Percentiles rank a stretch among this genome's conserved stretches.
Evolutionary conservation across 257 asterid genomes (phyloP).

Genomic region (Solanum infundibuliforme): DNA sequence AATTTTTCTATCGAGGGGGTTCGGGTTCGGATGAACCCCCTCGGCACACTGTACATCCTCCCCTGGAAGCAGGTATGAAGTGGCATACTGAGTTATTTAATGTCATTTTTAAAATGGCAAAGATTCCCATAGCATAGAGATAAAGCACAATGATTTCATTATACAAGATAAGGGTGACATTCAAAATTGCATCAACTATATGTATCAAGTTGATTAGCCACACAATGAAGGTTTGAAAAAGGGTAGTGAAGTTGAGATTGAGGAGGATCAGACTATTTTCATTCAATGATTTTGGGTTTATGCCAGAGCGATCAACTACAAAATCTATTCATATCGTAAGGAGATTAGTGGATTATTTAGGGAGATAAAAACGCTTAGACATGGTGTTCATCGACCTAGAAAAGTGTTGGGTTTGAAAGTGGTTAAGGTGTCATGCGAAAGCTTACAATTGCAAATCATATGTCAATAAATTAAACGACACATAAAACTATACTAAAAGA

Average conservation of each 20-base stretch:
- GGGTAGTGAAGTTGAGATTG: not conserved
- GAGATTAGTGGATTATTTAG: no score
- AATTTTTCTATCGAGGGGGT: no score
- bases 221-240: not conserved
- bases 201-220: not conserved
- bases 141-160: no score
- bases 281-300: no score
- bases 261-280: not conserved
- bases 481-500: no score
- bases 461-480: no score
- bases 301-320: not conserved
- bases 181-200: not conserved
- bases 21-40: no score
- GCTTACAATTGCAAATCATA: no score
- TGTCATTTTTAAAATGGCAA: not conserved
- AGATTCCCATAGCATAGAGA: not conserved
- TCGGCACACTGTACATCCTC: no score
- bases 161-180: not conserved
- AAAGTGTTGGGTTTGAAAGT: no score
- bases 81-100: not conserved
- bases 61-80: not conserved
- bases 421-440: no score
- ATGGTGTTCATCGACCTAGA: not conserved
- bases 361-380: not conserved
- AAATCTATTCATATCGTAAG: not conserved